These are phyloP conservation scores for Glaciozyma martinii DNA, from an alignment of 768 basidiomycete species.

Conservation along the genomic window DNA sequence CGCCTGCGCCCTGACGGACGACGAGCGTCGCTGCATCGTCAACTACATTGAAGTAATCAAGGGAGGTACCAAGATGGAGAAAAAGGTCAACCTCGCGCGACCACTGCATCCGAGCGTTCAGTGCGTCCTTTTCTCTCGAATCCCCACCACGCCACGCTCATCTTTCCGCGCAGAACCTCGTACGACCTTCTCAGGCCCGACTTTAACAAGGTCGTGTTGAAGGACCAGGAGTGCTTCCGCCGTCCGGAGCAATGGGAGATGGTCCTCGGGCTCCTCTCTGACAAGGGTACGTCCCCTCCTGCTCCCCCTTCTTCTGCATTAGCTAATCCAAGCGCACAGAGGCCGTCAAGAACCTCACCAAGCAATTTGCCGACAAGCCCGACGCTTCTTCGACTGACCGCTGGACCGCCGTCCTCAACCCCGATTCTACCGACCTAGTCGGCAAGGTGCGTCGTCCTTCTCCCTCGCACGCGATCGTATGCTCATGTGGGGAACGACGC, in stretches of 20 bases:
- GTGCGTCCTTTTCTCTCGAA: slow-evolving; percentile 44
- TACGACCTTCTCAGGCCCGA: slow-evolving; percentile 42
- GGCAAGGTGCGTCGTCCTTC: slow-evolving; percentile 13
- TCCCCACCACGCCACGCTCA: background rate
- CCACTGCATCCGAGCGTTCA: slow-evolving; percentile 63
- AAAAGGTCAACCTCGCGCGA: slow-evolving; percentile 63
- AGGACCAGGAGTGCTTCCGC: slow-evolving; percentile 76
- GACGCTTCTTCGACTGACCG: slow-evolving; percentile 56
- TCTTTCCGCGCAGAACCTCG: background rate
- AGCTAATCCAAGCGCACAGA: background rate
- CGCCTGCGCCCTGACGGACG: slow-evolving; percentile 83
- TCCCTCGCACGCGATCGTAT: too few relatives aligned
- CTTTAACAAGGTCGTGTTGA: slow-evolving; percentile 62
- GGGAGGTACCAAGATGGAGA: slow-evolving; percentile 68
- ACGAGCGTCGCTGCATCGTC: slow-evolving; percentile 79
- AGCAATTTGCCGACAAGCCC: slow-evolving; percentile 53
- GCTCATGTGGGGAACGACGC: background rate
- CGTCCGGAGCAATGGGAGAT: slow-evolving; percentile 61
- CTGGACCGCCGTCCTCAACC: slow-evolving; percentile 55
- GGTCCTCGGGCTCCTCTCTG: slow-evolving; percentile 66
- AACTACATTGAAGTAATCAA: slow-evolving; percentile 74
- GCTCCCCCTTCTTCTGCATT: background rate
- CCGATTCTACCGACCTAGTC: background rate
- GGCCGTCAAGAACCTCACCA: slow-evolving; percentile 43
- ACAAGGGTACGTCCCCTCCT: slow-evolving; percentile 42